Percentiles rank a stretch among this genome's conserved stretches.
phyloP scores from a whole-genome alignment of 1,284 basidiomycete species.

The Tremellales sp. region DNA sequence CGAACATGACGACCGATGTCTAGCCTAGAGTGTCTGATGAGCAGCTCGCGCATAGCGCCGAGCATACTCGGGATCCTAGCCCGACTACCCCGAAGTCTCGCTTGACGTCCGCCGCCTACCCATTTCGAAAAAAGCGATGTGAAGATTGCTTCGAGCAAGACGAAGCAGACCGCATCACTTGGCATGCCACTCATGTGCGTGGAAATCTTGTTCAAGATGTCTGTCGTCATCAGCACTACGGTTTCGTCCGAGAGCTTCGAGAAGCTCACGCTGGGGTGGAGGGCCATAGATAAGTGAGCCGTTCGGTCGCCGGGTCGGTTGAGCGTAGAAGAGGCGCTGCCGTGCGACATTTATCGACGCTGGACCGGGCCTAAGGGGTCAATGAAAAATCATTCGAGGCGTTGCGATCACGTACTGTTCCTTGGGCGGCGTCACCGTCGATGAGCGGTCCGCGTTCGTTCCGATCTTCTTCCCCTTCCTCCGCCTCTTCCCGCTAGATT shows the following conservation, averaged over 20 bases:
- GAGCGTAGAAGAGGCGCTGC: slow-evolving; percentile 45
- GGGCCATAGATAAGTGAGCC: slow-evolving; percentile 32
- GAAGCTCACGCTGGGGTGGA: slow-evolving; percentile 34
- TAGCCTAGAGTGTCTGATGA: slow-evolving; percentile 18
- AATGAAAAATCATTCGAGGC: slow-evolving; percentile 2
- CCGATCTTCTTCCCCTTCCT: background rate
- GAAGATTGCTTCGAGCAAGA: slow-evolving; percentile 15
- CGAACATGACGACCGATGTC: slow-evolving; percentile 16
- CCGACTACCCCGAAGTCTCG: slow-evolving; percentile 7
- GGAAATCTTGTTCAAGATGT: slow-evolving; percentile 34
- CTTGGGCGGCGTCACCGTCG: too few relatives aligned
- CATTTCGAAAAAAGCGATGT: slow-evolving; percentile 9
- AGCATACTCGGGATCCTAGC: slow-evolving; percentile 11
- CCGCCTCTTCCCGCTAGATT: too few relatives aligned
- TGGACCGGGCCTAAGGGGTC: slow-evolving; percentile 8
- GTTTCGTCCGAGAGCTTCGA: background rate
- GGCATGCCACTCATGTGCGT: background rate
- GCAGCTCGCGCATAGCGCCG: slow-evolving; percentile 22
- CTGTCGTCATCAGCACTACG: slow-evolving; percentile 15
- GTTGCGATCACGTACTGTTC: too few relatives aligned
- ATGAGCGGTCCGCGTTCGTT: background rate
- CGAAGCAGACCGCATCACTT: slow-evolving; percentile 9
- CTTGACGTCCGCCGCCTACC: slow-evolving; percentile 5
- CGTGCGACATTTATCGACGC: slow-evolving; percentile 27
- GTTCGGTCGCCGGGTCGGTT: slow-evolving; percentile 13